These are phyloP conservation scores for Tolypocladium pustulatum DNA, from an alignment of 2,329 filamentous ascomycete species.

Conservation along the genomic window DNA sequence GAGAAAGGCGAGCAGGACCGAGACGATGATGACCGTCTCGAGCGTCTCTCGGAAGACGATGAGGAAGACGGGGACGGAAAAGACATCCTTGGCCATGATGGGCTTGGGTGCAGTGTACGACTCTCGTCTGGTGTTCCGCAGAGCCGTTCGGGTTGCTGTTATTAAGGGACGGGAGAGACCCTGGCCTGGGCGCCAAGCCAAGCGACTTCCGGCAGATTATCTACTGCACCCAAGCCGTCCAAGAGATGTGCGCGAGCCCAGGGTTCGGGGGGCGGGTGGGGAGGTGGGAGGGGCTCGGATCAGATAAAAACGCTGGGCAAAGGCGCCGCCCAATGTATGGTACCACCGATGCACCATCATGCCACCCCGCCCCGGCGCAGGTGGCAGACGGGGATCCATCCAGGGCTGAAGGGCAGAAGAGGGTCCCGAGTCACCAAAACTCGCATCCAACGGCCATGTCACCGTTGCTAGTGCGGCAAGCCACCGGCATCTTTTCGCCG, in stretches of 20 bases:
- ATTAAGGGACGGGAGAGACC: not conserved
- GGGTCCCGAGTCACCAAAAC: not conserved
- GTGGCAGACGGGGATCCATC: not conserved
- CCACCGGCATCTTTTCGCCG: not conserved
- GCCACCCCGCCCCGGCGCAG: not conserved
- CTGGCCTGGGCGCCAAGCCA: not conserved
- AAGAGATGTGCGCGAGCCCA: not conserved
- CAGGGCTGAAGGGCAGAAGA: not conserved
- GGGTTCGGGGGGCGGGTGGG: not conserved
- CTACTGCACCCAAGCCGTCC: not conserved
- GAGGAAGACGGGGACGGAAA: slow-evolving; percentile 76
- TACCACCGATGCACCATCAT: not conserved
- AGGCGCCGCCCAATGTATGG: not conserved
- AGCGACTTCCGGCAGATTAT: not conserved
- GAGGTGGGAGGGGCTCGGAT: not conserved
- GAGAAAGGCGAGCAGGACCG: slow-evolving; percentile 75
- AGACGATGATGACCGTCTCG: slow-evolving; percentile 76
- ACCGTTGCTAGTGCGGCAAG: not conserved
- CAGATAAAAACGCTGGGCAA: not conserved
- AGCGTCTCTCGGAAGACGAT: slow-evolving; percentile 80
- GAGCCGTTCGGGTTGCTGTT: not conserved
- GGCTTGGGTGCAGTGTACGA: not conserved
- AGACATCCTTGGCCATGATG: slow-evolving; percentile 56
- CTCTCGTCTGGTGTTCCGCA: not conserved
- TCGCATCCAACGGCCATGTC: not conserved